Conservation (phyloP, 2,329 filamentous ascomycete genomes). For the Aspergillus thermomutatus region DNA sequence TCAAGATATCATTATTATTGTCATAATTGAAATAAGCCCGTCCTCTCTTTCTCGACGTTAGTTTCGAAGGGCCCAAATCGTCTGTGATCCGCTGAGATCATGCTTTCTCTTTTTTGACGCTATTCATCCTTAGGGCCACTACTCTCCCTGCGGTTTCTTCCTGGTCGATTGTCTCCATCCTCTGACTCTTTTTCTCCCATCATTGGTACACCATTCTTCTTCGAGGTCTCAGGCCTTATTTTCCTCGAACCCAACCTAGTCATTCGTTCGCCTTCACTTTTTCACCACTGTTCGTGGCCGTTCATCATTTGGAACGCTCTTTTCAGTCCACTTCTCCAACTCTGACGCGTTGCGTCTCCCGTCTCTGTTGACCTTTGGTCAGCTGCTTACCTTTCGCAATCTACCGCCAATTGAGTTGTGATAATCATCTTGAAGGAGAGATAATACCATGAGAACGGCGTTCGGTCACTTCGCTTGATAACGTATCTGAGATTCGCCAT, state of each 20-base stretch:
- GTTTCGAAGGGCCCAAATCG: not conserved
- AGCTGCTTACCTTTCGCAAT: not conserved
- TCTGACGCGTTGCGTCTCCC: not conserved
- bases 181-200: not conserved
- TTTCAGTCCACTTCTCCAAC: not conserved
- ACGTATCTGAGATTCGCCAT: not conserved
- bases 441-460: not conserved
- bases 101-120: not conserved
- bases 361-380: not conserved
- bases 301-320: not conserved
- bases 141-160: not conserved
- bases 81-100: too few species aligned
- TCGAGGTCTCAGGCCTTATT: not conserved
- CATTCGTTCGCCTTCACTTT: conserved; percentile 10
- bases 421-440: not conserved
- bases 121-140: not conserved
- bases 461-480: not conserved
- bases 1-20: not conserved
- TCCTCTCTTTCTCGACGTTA: conserved; percentile 1
- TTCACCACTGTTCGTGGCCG: conserved; percentile 4
- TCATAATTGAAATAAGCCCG: not conserved
- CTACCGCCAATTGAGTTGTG: not conserved
- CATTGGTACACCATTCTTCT: not conserved
- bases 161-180: not conserved
- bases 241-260: not conserved